A percentile compares a stretch with the other conserved stretches of the same genome.
phyloP scores from a whole-genome alignment of 441 rosid species.

The Adansonia grandidieri region DNA sequence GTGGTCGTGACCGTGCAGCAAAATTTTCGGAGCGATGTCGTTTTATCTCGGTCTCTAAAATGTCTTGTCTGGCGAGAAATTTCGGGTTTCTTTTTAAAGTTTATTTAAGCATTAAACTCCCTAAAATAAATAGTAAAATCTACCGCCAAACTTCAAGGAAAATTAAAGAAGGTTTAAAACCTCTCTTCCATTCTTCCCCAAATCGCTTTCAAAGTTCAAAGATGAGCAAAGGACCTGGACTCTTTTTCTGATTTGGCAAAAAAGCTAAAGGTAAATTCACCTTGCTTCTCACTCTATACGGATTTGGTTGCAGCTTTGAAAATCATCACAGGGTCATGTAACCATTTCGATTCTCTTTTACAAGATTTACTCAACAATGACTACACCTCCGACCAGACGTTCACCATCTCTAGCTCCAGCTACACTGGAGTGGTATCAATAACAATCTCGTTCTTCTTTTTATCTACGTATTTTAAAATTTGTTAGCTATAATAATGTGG shows the following conservation, averaged over 20 bases:
- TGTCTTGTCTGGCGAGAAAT: not conserved
- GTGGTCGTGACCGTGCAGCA: not conserved
- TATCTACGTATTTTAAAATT: not conserved
- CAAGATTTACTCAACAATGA: slow-evolving; percentile 51
- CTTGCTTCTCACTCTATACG: not conserved
- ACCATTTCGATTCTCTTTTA: not conserved
- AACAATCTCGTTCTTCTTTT: not conserved
- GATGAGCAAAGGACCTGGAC: slow-evolving; percentile 51
- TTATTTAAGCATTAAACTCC: not conserved
- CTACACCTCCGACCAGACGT: slow-evolving; percentile 49
- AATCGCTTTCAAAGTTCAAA: not conserved
- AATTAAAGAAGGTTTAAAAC: not conserved
- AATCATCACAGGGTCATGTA: not conserved
- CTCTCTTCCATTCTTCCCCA: not conserved
- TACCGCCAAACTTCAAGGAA: not conserved
- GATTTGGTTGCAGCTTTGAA: not conserved
- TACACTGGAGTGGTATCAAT: slow-evolving; percentile 44
- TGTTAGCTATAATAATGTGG: too few relatives aligned
- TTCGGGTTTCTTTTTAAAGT: not conserved
- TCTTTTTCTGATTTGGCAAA: slow-evolving; percentile 55
- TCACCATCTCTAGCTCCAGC: slow-evolving; percentile 42
- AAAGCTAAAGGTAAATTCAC: slow-evolving; percentile 43
- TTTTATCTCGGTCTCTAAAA: not conserved
- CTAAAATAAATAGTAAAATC: not conserved
- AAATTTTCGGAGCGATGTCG: not conserved